phyloP scores from a whole-genome alignment of 352 stramenopile species.

The Elongisporangium prolatum region DNA sequence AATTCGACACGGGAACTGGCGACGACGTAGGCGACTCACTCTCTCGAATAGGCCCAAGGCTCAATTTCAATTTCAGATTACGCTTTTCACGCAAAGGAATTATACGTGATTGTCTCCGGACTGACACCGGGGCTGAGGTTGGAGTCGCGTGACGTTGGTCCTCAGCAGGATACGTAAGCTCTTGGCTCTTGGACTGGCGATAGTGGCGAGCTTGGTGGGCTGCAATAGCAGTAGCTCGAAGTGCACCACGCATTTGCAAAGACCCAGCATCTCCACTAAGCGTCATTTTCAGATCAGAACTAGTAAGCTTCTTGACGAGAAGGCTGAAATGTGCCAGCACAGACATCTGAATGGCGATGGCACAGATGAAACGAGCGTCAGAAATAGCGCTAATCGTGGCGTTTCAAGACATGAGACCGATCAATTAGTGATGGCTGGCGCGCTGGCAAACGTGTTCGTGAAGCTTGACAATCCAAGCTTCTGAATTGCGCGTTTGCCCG shows the following conservation, averaged over 20 bases:
- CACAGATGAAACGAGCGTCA: not conserved
- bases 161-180: not conserved
- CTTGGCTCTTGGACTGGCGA: slow-evolving; percentile 11
- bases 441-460: slow-evolving; percentile 40
- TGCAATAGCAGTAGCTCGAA: slow-evolving; percentile 45
- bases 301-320: not conserved
- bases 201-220: slow-evolving; percentile 39
- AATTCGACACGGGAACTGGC: not conserved
- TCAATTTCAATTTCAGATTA: not conserved
- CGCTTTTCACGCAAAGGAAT: not conserved
- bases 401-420: slow-evolving; percentile 1
- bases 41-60: not conserved
- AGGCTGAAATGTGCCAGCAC: not conserved
- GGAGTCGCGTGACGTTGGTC: not conserved
- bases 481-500: slow-evolving; percentile 58
- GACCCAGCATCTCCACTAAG: not conserved
- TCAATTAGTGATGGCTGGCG: slow-evolving; percentile 36
- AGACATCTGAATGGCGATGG: not conserved
- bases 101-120: not conserved
- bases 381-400: slow-evolving; percentile 1
- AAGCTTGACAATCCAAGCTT: slow-evolving; percentile 67
- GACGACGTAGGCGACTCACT: not conserved
- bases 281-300: not conserved
- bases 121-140: not conserved
- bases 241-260: slow-evolving; percentile 12